Conservation (phyloP, 2,329 filamentous ascomycete species). For the Monilinia fructicola region DNA sequence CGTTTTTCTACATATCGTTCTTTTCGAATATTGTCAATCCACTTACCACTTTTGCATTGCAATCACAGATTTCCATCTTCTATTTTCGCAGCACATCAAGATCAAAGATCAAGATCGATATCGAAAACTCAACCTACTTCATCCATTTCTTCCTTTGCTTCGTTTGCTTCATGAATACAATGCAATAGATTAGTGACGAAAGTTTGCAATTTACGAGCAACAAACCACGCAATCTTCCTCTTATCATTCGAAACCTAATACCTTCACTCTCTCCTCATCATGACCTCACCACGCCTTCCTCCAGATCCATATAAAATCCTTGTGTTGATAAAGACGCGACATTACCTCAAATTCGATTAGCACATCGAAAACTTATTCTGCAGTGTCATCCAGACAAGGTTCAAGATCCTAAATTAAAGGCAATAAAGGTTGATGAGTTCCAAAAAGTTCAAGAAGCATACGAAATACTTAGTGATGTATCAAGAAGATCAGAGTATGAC, state of each 20-base stretch:
- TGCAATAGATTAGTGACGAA: constrained; percentile 22
- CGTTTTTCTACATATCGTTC: constrained; percentile 1
- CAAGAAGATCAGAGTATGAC: constrained; percentile 73
- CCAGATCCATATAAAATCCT: constrained; percentile 76
- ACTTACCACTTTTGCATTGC: background rate
- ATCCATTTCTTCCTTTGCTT: constrained; percentile 1
- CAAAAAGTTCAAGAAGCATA: constrained; percentile 92
- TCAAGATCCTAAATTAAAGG: constrained; percentile 65
- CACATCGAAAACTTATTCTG: constrained; percentile 82
- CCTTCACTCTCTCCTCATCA: constrained; percentile 24
- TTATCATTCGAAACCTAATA: background rate
- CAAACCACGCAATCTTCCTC: constrained; percentile 11
- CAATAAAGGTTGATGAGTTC: constrained; percentile 80
- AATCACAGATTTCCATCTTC: constrained; percentile 11
- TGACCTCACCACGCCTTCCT: constrained; percentile 30
- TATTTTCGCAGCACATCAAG: constrained; percentile 2
- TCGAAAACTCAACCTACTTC: background rate
- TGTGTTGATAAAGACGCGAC: constrained; percentile 70
- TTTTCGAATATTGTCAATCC: constrained; percentile 7
- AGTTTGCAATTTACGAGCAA: constrained; percentile 23
- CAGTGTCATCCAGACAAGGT: constrained; percentile 93
- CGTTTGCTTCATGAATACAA: constrained; percentile 17
- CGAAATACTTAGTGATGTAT: constrained; percentile 80
- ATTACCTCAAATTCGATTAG: constrained; percentile 68
- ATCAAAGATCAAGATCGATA: background rate